Percentiles rank a stretch among this genome's conserved stretches.
These are phyloP conservation scores for Capronia americana DNA, from an alignment of 2,329 filamentous ascomycete genomes.

Conservation along the genomic window DNA sequence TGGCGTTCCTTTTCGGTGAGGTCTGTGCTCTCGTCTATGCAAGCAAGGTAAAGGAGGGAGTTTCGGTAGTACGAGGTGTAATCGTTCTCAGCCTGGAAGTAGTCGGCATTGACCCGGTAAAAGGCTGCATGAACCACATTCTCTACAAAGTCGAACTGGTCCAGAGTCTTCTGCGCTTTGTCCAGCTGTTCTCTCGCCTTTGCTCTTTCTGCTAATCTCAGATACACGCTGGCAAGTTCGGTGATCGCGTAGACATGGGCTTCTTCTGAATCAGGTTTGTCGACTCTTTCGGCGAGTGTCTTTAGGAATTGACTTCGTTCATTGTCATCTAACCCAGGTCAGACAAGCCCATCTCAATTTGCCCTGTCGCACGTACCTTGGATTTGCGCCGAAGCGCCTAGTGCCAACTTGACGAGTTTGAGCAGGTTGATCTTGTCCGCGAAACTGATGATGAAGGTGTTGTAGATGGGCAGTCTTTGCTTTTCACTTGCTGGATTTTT, in stretches of 20 bases:
- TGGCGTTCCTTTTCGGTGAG: slow-evolving; percentile 77
- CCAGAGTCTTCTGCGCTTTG: slow-evolving; percentile 83
- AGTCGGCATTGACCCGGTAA: slow-evolving; percentile 92
- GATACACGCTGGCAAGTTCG: slow-evolving; percentile 84
- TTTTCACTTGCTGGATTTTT: slow-evolving; percentile 77
- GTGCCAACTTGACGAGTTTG: slow-evolving; percentile 88
- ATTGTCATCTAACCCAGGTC: slow-evolving; percentile 71
- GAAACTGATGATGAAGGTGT: slow-evolving; percentile 93
- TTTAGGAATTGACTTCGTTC: slow-evolving; percentile 86
- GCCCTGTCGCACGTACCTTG: slow-evolving; percentile 60
- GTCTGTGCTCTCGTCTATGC: slow-evolving; percentile 78
- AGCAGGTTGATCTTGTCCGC: slow-evolving; percentile 99
- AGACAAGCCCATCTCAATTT: neutral
- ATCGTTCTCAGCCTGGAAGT: slow-evolving; percentile 90
- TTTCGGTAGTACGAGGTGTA: slow-evolving; percentile 98
- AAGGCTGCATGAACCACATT: slow-evolving; percentile 94
- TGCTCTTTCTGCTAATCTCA: slow-evolving; percentile 79
- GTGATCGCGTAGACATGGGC: slow-evolving; percentile 93
- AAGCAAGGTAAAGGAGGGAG: slow-evolving; percentile 95
- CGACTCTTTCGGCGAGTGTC: slow-evolving; percentile 82
- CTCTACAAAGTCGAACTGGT: slow-evolving; percentile 93
- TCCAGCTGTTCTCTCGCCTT: slow-evolving; percentile 86
- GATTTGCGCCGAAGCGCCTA: slow-evolving; percentile 86
- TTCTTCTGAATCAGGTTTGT: slow-evolving; percentile 91
- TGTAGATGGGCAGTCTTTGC: slow-evolving; percentile 89